These are phyloP conservation scores for Pythium guiyangense DNA, from an alignment of 352 stramenopile genomes.

Conservation along the genomic window DNA sequence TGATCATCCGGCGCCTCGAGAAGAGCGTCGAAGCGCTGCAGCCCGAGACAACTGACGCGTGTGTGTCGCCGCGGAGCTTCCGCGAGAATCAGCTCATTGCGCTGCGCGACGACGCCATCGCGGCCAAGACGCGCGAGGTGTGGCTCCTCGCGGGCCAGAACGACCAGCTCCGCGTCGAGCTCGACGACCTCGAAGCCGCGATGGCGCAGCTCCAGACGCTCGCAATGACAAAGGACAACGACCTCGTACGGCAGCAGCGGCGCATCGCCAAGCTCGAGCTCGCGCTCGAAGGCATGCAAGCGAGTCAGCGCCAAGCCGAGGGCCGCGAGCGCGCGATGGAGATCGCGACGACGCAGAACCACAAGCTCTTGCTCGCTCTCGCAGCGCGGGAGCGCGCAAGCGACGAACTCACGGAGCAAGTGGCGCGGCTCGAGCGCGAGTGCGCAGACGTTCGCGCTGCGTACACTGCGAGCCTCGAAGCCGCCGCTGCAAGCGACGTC, in stretches of 20 bases:
- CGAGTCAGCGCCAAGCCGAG: slow-evolving; percentile 40
- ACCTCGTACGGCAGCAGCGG: slow-evolving; percentile 44
- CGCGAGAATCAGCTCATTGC: slow-evolving; percentile 69
- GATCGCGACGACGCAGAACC: slow-evolving; percentile 71
- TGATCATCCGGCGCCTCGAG: slow-evolving; percentile 34
- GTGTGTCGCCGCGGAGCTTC: slow-evolving; percentile 68
- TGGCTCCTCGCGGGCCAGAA: slow-evolving; percentile 68
- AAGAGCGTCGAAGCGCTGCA: slow-evolving; percentile 39
- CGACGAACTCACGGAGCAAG: slow-evolving; percentile 20
- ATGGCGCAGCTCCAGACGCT: slow-evolving; percentile 58
- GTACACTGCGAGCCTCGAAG: slow-evolving; percentile 24
- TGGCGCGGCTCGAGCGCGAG: slow-evolving; percentile 28
- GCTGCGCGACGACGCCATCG: slow-evolving; percentile 67
- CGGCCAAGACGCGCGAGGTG: slow-evolving; percentile 64
- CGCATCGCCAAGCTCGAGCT: slow-evolving; percentile 51
- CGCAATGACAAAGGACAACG: slow-evolving; percentile 56
- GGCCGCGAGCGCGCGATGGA: slow-evolving; percentile 68
- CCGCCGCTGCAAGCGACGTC: slow-evolving; percentile 32
- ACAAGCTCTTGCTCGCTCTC: slow-evolving; percentile 58
- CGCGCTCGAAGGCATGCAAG: slow-evolving; percentile 52
- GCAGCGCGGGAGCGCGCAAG: slow-evolving; percentile 41
- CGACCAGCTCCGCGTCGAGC: slow-evolving; percentile 51
- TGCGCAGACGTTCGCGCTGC: slow-evolving; percentile 31
- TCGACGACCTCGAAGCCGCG: slow-evolving; percentile 61
- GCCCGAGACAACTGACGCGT: slow-evolving; percentile 44